Base-by-base conservation (phyloP, 805 yeast genomes). In the Kluyveromyces aestuarii region DNA sequence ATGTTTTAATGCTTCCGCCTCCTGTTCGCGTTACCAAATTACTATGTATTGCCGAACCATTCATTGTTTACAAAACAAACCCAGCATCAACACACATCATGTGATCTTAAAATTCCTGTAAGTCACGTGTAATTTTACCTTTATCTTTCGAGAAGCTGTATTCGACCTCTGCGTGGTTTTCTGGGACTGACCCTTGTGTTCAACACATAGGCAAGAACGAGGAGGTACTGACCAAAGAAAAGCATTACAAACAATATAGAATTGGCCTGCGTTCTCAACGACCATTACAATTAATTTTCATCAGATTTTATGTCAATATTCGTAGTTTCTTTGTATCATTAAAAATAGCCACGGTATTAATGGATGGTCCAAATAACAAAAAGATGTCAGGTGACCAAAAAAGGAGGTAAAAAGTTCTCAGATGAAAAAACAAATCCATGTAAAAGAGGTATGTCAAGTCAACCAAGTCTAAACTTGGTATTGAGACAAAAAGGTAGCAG, bases 381-480 rank as follows among this genome's bases (percentile, higher is more conserved):
- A 30, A 16, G 40, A 4, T 9, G 40, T 40, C 44, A 41, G 19
- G 44, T 41, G 44, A 27, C 37, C 33, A 14, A 33, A 18, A 40
- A 25, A 41, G 44, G 44, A 41, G 44, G 18, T 30, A 37, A 37
- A 41, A 41, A 41, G 44, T 18, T 41, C 11, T 41, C 27, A 27
- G 27, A 19, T 27, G 25, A 41, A 25, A 25, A 25, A 41, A 39
- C 41, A 41, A 41, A 41, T 11, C 37, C 21, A 41, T 8, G 30
- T 18, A n/a, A 40, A 40, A 10, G 42, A 40, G 6, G 13, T 30
- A 14, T 3, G 25, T 21, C 25, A 21, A 21, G 37, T n/a, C 14
- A 35, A 35, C 37, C 3, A 35, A 6, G 25, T 21, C 25, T 4
- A 21, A 6, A 21, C 6, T 21, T 21, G 25, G 25, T 21, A 21